Percentiles rank a stretch among this genome's conserved stretches.
Conservation (phyloP, 768 basidiomycete species). For the Leccinum obscurum region DNA sequence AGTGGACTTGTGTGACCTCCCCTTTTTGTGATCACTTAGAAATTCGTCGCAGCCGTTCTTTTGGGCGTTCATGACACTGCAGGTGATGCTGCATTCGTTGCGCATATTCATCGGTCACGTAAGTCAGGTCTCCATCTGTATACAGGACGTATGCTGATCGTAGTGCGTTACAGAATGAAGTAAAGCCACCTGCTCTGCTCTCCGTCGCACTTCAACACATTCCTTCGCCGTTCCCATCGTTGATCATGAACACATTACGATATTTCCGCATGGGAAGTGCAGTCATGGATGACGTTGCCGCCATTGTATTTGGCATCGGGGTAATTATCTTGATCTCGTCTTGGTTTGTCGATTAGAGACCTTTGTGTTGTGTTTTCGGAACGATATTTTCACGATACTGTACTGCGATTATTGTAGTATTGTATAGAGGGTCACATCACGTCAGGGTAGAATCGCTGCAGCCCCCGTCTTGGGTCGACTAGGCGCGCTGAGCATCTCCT, state of each 20-base stretch:
- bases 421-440: neutral
- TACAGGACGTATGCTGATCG: conserved; percentile 4
- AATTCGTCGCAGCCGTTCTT: conserved; percentile 63
- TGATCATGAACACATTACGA: conserved; percentile 62
- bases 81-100: conserved; percentile 69
- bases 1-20: conserved; percentile 20
- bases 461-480: conserved; percentile 38
- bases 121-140: conserved; percentile 28
- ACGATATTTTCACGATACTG: conserved; percentile 6
- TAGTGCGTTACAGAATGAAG: conserved; percentile 46
- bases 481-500: conserved; percentile 31
- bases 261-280: conserved; percentile 68
- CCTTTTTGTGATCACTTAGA: neutral
- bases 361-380: neutral
- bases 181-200: conserved; percentile 59
- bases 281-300: conserved; percentile 72
- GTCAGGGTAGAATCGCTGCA: conserved; percentile 37
- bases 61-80: conserved; percentile 76
- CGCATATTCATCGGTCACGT: conserved; percentile 72
- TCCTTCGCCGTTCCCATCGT: conserved; percentile 59
- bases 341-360: conserved; percentile 37
- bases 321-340: conserved; percentile 57
- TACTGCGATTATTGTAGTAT: conserved; percentile 9
- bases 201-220: conserved; percentile 62
- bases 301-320: conserved; percentile 70